Base-by-base conservation (phyloP, 2,329 filamentous ascomycete genomes). In the Coleophoma cylindrospora region DNA sequence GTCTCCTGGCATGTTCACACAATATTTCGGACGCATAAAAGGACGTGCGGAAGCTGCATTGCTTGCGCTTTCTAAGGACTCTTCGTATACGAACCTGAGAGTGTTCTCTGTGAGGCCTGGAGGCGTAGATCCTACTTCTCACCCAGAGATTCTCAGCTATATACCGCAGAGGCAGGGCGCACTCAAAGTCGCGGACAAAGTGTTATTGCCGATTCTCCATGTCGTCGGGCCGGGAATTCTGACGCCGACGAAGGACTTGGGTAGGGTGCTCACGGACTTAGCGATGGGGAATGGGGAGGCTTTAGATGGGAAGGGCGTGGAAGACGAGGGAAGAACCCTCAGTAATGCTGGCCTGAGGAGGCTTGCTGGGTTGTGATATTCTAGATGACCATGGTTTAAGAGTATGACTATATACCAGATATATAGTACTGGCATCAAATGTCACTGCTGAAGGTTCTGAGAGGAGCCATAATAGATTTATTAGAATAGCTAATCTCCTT, bases 21-120 rank as follows among this genome's bases (percentile, higher is more conserved):
- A 75, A 15, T 66, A 80, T 43, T 90, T 80, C 60, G 83, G 73
- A 1, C 70, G 75, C 13, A 74, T 87, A 49, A 91, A 91, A 65
- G 87, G 87, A 12, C 74, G 81, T 61, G 77, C 80, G 0, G 87
- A 91, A 66, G 56, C 71, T 1, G 65, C 70, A 1, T 73, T 91
- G 1, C 72, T 84, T 1, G 71, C 74, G 0, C 64, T 89, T 14
- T 63, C 68, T 13, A 19, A 19, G 19, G 19, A 19, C 2, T 66
- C 68, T 27, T 50, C 49, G 2, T 64, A 71, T 41, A 67, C 73
- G 0, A 64, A 68, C 7, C 72, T 89, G 49, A 73, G 70, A 33
- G 72, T 78, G 2, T 77, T 78, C 57, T 80, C 75, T 11, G 68
- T 84, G 7, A 74, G 87, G 0, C 83, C 86, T 0, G 79, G 62